phyloP scores from a whole-genome alignment of 2,329 filamentous ascomycete genomes.

The Graphilbum sp. region DNA sequence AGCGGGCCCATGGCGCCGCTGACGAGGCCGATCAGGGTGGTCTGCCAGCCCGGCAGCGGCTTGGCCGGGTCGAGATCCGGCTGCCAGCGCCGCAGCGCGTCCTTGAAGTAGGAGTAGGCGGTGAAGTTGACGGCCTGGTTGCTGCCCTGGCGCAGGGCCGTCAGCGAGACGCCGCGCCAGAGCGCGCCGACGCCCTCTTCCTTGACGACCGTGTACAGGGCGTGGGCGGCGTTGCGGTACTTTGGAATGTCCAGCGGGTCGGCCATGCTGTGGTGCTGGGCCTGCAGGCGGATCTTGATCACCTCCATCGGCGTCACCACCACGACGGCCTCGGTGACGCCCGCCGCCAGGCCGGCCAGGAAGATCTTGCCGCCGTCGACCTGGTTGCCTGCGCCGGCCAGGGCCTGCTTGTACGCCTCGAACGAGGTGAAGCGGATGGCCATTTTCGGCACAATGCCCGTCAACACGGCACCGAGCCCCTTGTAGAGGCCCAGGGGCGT shows the following conservation, averaged over 20 bases:
- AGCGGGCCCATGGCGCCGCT: conserved; percentile 90
- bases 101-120: conserved; percentile 88
- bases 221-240: conserved; percentile 83
- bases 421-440: conserved; percentile 97
- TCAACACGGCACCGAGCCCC: conserved; percentile 89
- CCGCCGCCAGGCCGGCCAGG: conserved; percentile 65
- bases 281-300: conserved; percentile 95
- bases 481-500: conserved; percentile 92
- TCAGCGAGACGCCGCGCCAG: conserved; percentile 87
- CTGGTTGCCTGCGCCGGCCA: conserved; percentile 48
- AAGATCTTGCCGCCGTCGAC: conserved; percentile 57
- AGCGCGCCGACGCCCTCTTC: conserved; percentile 81
- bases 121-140: conserved; percentile 99
- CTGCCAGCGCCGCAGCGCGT: conserved; percentile 55
- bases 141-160: conserved; percentile 81
- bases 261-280: conserved; percentile 94
- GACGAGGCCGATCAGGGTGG: conserved; percentile 76
- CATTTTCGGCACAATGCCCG: conserved; percentile 97
- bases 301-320: conserved; percentile 99
- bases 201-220: conserved; percentile 70
- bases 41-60: conserved; percentile 75
- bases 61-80: conserved; percentile 41
- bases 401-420: conserved; percentile 78
- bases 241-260: conserved; percentile 93
- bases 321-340: conserved; percentile 89